phyloP scores from a whole-genome alignment of 441 rosid species.

The Brassica balearica region DNA sequence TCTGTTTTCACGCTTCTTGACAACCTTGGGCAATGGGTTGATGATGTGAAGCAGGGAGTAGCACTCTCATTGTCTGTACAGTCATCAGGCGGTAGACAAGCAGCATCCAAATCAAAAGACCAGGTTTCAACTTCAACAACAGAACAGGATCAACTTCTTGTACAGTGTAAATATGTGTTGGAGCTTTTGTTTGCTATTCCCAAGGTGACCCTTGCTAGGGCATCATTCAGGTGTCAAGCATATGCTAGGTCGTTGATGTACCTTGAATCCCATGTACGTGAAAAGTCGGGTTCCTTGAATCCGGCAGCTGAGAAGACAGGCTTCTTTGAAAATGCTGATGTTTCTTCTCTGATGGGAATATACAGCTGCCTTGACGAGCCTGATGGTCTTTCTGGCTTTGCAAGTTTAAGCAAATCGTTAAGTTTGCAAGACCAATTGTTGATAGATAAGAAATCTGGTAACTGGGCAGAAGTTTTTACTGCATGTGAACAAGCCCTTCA shows the following conservation, averaged over 20 bases:
- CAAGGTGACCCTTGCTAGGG: slow-evolving; percentile 90
- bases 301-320: slow-evolving; percentile 96
- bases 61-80: slow-evolving; percentile 81
- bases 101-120: slow-evolving; percentile 66
- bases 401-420: slow-evolving; percentile 82
- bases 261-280: slow-evolving; percentile 92
- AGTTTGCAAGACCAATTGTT: slow-evolving; percentile 94
- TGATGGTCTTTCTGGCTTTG: slow-evolving; percentile 95
- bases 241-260: slow-evolving; percentile 99
- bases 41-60: slow-evolving; percentile 86
- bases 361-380: slow-evolving; percentile 97
- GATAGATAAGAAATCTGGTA: slow-evolving; percentile 91
- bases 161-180: slow-evolving; percentile 89
- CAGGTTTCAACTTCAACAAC: slow-evolving; percentile 54
- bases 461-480: slow-evolving; percentile 97
- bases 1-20: slow-evolving; percentile 98
- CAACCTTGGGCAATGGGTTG: slow-evolving; percentile 99
- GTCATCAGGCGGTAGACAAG: slow-evolving; percentile 69
- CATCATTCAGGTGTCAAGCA: slow-evolving; percentile 96
- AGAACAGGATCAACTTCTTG: slow-evolving; percentile 80
- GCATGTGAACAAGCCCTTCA: slow-evolving; percentile 98
- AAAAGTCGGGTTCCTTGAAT: slow-evolving; percentile 92
- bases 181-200: slow-evolving; percentile 91
- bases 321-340: slow-evolving; percentile 89
- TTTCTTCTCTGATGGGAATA: slow-evolving; percentile 95